These are phyloP conservation scores for Blastomyces parvus DNA, from an alignment of 2,329 filamentous ascomycete genomes.

Conservation along the genomic window DNA sequence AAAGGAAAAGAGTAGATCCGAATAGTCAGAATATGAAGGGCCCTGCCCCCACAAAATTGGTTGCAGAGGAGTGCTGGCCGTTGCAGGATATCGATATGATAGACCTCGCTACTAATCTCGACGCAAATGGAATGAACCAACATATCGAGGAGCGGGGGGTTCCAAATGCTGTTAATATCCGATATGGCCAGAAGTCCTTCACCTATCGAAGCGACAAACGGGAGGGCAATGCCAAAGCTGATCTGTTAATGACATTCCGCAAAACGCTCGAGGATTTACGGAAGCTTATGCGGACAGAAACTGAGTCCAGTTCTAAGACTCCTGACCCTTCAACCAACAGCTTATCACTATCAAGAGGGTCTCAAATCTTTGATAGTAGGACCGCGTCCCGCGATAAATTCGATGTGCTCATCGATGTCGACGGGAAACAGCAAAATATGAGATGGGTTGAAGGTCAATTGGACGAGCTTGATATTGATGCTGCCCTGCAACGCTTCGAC, in stretches of 20 bases:
- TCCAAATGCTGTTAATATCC: slow-evolving; percentile 79
- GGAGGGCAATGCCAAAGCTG: slow-evolving; percentile 66
- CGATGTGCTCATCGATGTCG: slow-evolving; percentile 81
- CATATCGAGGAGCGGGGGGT: slow-evolving; percentile 50
- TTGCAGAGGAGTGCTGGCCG: slow-evolving; percentile 91
- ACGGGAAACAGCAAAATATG: slow-evolving; percentile 91
- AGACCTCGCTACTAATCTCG: slow-evolving; percentile 57
- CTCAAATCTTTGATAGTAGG: slow-evolving; percentile 68
- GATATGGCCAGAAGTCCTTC: slow-evolving; percentile 81
- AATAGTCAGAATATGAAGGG: slow-evolving; percentile 37
- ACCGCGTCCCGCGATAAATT: slow-evolving; percentile 64
- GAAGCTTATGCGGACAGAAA: slow-evolving; percentile 73
- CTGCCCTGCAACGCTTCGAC: slow-evolving; percentile 83
- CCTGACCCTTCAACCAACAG: slow-evolving; percentile 74
- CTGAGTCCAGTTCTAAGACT: slow-evolving; percentile 74
- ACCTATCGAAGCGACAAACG: slow-evolving; percentile 86
- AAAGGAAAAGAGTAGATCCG: slow-evolving; percentile 79
- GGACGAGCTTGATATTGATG: slow-evolving; percentile 91
- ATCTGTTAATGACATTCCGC: slow-evolving; percentile 77
- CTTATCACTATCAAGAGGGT: slow-evolving; percentile 53
- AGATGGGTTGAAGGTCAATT: slow-evolving; percentile 93
- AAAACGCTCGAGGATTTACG: slow-evolving; percentile 89
- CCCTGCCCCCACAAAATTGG: slow-evolving; percentile 57
- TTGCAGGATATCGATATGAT: slow-evolving; percentile 87
- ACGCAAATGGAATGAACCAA: slow-evolving; percentile 29